A percentile compares a stretch with the other conserved stretches of the same genome.
Evolutionary conservation across 2,329 filamentous ascomycete species (phyloP).

Genomic region (Fusarium annulatum): DNA sequence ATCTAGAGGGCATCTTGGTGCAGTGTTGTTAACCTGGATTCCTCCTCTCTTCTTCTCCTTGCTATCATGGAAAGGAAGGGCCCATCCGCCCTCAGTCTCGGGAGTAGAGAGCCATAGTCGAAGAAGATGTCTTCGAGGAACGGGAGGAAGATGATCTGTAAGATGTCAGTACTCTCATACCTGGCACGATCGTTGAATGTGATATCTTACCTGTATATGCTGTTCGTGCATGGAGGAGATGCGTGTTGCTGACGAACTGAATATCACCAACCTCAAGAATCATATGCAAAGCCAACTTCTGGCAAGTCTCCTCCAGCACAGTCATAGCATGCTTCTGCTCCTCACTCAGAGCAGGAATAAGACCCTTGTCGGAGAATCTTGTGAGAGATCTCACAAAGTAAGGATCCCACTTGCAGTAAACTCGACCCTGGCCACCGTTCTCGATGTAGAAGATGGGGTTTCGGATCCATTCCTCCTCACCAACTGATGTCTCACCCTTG

Average conservation of each 20-base stretch:
- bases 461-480: constrained; percentile 79
- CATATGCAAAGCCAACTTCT: constrained; percentile 82
- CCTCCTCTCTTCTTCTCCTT: constrained; percentile 88
- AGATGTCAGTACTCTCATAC: background rate
- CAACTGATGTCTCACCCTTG: constrained; percentile 82
- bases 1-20: constrained; percentile 79
- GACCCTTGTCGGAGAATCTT: constrained; percentile 77
- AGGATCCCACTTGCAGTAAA: constrained; percentile 83
- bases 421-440: constrained; percentile 65
- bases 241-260: constrained; percentile 84
- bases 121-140: constrained; percentile 81
- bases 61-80: constrained; percentile 82
- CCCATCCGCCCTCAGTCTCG: constrained; percentile 86
- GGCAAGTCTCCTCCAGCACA: constrained; percentile 74
- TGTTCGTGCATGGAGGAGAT: constrained; percentile 84
- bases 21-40: constrained; percentile 85
- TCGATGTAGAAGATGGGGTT: constrained; percentile 83
- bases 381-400: constrained; percentile 84
- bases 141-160: constrained; percentile 68
- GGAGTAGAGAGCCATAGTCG: constrained; percentile 87
- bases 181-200: rapidly evolving
- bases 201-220: constrained; percentile 67
- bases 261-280: constrained; percentile 88
- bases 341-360: constrained; percentile 77
- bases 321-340: constrained; percentile 76